Base-by-base conservation (phyloP, 2,329 filamentous ascomycete species). In the Bipolaris cookei region DNA sequence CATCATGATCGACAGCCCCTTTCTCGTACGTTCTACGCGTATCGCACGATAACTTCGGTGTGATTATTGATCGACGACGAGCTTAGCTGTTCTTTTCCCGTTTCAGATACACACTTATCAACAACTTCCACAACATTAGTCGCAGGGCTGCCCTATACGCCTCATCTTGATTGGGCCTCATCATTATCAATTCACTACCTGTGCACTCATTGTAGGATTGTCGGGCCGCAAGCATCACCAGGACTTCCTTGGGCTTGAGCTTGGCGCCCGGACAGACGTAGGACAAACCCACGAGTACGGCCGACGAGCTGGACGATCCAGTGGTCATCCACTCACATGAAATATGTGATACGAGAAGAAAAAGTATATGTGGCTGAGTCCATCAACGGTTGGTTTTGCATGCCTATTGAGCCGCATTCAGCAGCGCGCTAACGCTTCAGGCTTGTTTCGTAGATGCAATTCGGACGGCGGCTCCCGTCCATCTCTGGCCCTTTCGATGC, bases 381-480 rank as follows among this genome's bases (percentile, higher is more conserved):
- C n/a, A 16, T 20, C 25, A 63, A 55, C 43, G 23, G 41, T 56
- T 6, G 65, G 60, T 32, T 37, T 64, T 63, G 30, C 63, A 66
- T 53, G 59, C 59, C 2, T 45, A 61, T 30, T 58, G 60, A 4
- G 63, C 67, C 37, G 57, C 53, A 37, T 39, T 4, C 20, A 6
- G 62, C 63, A 46, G 56, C 48, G n/a, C 50, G 34, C 50, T 44
- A 52, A 38, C 20, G 30, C 32, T 21, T 45, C 50, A 63, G 58
- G 56, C 37, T 46, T 32, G 58, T 63, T 61, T 61, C 54, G 53
- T 30, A 43, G 38, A 49, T 6, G 30, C 57, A 58, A 54, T 53
- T 55, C 58, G 58, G 45, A 44, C 58, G 59, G 47, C 48, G 52
- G 37, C 42, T 51, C 43, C 54, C 59, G 54, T 52, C 30, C 32